These are phyloP conservation scores for Lycium barbarum DNA, from an alignment of 257 asterid genomes.

Conservation along the genomic window DNA sequence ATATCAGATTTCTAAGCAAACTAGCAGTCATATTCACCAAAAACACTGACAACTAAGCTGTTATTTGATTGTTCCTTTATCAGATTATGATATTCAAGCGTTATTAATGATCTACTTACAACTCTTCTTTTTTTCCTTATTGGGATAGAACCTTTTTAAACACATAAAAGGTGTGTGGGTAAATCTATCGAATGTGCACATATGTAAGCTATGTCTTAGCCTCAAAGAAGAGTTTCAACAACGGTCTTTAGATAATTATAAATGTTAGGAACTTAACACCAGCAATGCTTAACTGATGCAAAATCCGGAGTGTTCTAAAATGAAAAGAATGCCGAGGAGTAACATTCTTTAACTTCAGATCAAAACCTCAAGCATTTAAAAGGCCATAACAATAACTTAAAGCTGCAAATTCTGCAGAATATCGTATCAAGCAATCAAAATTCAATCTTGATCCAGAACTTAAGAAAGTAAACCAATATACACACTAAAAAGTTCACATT, in stretches of 20 bases:
- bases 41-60: background rate
- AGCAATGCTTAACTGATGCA: constrained; percentile 20
- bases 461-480: background rate
- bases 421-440: background rate
- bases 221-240: constrained; percentile 21
- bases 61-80: background rate
- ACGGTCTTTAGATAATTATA: background rate
- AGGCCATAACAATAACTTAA: background rate
- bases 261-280: background rate
- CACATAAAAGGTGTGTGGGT: background rate
- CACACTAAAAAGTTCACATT: background rate
- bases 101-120: background rate
- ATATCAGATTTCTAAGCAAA: constrained; percentile 13
- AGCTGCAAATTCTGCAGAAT: background rate
- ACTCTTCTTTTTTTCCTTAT: background rate
- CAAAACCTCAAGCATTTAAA: constrained; percentile 6
- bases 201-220: constrained; percentile 7
- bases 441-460: background rate
- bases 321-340: background rate
- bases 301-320: background rate
- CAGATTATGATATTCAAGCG: constrained; percentile 10
- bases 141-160: constrained; percentile 1
- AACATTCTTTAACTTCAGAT: background rate
- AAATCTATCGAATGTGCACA: background rate
- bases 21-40: constrained; percentile 9